Conservation (phyloP, 2,329 filamentous ascomycete genomes). For the Pyrenophora teres region DNA sequence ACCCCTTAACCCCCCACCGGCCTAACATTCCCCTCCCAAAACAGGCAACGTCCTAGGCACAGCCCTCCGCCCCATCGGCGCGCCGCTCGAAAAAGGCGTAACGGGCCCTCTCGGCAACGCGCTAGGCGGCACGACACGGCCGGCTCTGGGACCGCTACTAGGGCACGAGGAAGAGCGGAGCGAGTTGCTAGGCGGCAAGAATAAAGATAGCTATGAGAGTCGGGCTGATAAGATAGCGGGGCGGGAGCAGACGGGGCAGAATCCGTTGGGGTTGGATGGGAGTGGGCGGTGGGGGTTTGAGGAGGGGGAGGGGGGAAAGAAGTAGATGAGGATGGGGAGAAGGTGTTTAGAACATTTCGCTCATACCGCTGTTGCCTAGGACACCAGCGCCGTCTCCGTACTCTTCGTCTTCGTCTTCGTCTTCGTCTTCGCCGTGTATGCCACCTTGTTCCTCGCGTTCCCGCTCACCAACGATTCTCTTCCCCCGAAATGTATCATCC, state of each 20-base stretch:
- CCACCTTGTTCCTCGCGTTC: too few relatives aligned
- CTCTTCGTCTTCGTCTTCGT: neutral
- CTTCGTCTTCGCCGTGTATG: too few relatives aligned
- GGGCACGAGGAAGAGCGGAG: constrained; percentile 43
- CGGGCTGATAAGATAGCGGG: constrained; percentile 46
- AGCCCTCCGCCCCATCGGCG: constrained; percentile 47
- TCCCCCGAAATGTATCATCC: constrained; percentile 54
- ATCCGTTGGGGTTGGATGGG: constrained; percentile 48
- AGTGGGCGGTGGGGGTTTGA: constrained; percentile 45
- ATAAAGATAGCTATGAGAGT: constrained; percentile 46
- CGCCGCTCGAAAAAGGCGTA: constrained; percentile 42
- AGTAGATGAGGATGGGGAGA: too few relatives aligned
- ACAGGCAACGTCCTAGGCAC: constrained; percentile 46
- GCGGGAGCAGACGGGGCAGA: constrained; percentile 47
- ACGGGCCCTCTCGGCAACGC: constrained; percentile 46
- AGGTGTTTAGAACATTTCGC: constrained; percentile 40
- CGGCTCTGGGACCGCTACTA: constrained; percentile 42
- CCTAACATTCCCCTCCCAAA: neutral
- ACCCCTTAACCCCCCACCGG: neutral
- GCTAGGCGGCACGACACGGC: constrained; percentile 45
- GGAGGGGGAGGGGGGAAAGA: constrained; percentile 26
- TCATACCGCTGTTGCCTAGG: constrained; percentile 41
- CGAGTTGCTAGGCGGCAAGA: constrained; percentile 47
- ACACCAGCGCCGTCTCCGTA: constrained; percentile 5
- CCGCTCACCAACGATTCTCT: constrained; percentile 14